phyloP scores from a whole-genome alignment of 208 protist genomes.

The Polymyxa betae region DNA sequence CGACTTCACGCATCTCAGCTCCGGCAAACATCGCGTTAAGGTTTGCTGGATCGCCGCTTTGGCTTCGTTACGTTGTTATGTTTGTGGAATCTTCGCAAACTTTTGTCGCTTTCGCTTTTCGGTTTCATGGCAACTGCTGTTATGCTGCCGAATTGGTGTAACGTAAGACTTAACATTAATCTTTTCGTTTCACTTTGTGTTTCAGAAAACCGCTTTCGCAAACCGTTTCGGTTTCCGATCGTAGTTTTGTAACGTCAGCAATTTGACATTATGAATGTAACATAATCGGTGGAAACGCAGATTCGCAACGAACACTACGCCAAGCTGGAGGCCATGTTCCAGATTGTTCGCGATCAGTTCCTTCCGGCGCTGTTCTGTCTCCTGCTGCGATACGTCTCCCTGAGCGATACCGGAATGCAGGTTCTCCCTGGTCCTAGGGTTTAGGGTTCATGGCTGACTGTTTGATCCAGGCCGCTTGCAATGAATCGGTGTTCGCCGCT shows the following conservation, averaged over 20 bases:
- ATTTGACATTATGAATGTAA: neutral
- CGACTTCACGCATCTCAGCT: no score
- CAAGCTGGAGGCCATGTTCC: slow-evolving; percentile 32
- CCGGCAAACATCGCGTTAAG: no score
- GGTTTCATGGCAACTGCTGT: neutral
- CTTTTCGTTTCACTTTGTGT: neutral
- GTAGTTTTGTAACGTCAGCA: neutral
- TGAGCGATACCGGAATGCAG: slow-evolving; percentile 26
- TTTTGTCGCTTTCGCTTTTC: no score
- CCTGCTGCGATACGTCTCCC: neutral
- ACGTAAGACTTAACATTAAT: neutral
- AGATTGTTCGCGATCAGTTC: neutral
- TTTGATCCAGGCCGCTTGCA: neutral
- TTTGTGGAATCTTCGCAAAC: no score
- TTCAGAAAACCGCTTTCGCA: neutral
- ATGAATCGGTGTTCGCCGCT: neutral
- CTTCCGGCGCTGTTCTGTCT: neutral
- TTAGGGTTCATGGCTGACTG: neutral
- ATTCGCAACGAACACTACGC: neutral
- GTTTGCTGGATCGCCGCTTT: no score
- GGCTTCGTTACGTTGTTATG: no score
- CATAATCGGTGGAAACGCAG: no score
- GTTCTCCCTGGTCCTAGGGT: neutral
- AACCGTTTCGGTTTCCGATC: neutral
- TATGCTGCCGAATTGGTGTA: neutral